Conservation (phyloP, 1,139 yeast species). For the Kluyveromyces marxianus region DNA sequence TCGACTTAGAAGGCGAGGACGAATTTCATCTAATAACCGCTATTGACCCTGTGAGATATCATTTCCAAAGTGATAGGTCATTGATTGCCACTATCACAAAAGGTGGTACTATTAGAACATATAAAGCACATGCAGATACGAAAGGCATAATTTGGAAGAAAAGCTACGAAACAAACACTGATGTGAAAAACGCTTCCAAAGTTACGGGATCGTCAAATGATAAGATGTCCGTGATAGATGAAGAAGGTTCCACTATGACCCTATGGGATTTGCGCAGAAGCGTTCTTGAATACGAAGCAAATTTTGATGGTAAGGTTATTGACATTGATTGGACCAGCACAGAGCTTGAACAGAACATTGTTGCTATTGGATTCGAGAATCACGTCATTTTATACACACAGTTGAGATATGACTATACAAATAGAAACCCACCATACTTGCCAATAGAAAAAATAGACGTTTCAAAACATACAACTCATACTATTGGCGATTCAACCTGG, state of each 20-base stretch:
- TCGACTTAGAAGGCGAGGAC: conserved; percentile 13
- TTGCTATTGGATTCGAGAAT: conserved; percentile 69
- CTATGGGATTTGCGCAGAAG: conserved; percentile 73
- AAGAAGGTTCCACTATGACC: conserved; percentile 41
- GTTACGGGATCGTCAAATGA: conserved; percentile 70
- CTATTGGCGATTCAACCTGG: conserved; percentile 88
- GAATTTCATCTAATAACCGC: conserved; percentile 44
- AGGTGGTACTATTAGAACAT: conserved; percentile 49
- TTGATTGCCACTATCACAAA: conserved; percentile 51
- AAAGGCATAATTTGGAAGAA: conserved; percentile 44
- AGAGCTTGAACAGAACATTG: conserved; percentile 57
- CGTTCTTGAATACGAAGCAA: conserved; percentile 55
- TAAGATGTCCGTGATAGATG: conserved; percentile 65
- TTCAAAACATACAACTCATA: conserved; percentile 63
- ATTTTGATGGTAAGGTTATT: conserved; percentile 29
- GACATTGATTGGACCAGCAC: conserved; percentile 69
- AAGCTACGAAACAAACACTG: conserved; percentile 45
- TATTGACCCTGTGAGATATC: conserved; percentile 60
- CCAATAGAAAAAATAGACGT: conserved; percentile 70
- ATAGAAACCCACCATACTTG: conserved; percentile 67
- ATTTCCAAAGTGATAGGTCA: conserved; percentile 36
- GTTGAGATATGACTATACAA: conserved; percentile 81
- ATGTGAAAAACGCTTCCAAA: conserved; percentile 42
- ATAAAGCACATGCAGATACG: conserved; percentile 35
- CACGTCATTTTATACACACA: conserved; percentile 68